A percentile compares a stretch with the other conserved stretches of the same genome.
phyloP scores from a whole-genome alignment of 306 rosid species.

The Pterocarpus macrocarpus region DNA sequence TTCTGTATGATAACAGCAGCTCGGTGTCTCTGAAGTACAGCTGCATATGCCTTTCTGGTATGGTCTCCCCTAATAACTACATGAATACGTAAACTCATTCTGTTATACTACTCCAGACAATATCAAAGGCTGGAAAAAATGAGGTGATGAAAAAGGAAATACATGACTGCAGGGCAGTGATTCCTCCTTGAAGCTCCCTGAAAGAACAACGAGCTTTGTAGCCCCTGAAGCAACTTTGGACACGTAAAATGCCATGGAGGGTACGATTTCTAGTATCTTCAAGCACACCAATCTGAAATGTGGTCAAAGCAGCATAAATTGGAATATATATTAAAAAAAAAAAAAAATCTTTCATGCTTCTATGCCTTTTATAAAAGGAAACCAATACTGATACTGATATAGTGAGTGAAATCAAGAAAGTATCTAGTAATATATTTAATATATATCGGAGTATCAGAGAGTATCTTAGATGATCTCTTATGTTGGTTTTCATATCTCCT shows the following conservation, averaged over 20 bases:
- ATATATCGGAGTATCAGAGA: no score
- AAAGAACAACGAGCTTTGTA: conserved; percentile 77
- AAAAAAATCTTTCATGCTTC: no score
- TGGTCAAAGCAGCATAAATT: neutral
- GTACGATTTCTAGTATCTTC: conserved; percentile 98
- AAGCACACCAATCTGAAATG: conserved; percentile 84
- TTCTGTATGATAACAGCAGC: conserved; percentile 84
- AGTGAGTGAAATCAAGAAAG: no score
- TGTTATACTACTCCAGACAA: conserved; percentile 40
- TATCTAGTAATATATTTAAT: no score
- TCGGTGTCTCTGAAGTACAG: conserved; percentile 69
- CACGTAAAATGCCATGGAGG: conserved; percentile 86
- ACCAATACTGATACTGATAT: no score
- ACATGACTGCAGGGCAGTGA: conserved; percentile 88
- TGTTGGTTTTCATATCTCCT: no score
- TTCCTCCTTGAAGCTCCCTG: conserved; percentile 75
- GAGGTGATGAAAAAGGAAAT: conserved; percentile 44
- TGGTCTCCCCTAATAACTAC: conserved; percentile 85
- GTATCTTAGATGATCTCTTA: no score
- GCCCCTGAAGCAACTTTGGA: conserved; percentile 98
- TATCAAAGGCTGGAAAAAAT: conserved; percentile 44
- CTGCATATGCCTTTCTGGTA: conserved; percentile 72
- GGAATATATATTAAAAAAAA: no score
- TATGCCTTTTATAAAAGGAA: no score
- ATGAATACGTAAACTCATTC: conserved; percentile 35